A percentile compares a stretch with the other conserved stretches of the same genome.
These are phyloP conservation scores for Beauveria sp. DNA, from an alignment of 2,329 filamentous ascomycete genomes.

Conservation along the genomic window DNA sequence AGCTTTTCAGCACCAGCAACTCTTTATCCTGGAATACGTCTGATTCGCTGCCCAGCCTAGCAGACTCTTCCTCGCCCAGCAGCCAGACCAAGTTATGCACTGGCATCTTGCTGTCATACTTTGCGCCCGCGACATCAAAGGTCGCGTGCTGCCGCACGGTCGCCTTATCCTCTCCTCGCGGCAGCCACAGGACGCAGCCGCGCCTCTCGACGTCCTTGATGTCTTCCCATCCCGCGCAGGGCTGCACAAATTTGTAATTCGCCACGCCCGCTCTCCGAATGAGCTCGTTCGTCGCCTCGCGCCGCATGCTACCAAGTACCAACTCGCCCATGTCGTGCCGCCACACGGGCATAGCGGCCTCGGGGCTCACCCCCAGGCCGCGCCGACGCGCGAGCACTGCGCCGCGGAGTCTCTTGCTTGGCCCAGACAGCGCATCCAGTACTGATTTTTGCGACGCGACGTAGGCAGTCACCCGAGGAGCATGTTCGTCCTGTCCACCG, in stretches of 20 bases:
- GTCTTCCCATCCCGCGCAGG: slow-evolving; percentile 37
- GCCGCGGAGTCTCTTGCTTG: slow-evolving; percentile 12
- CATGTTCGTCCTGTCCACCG: slow-evolving; percentile 4
- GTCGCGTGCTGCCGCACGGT: slow-evolving; percentile 35
- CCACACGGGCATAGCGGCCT: slow-evolving; percentile 27
- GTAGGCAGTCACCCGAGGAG: slow-evolving; percentile 12
- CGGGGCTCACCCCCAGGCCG: slow-evolving; percentile 4
- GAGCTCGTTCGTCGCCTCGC: slow-evolving; percentile 39
- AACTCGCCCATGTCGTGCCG: slow-evolving; percentile 49
- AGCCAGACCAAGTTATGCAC: slow-evolving; percentile 47
- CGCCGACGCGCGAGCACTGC: slow-evolving; percentile 13
- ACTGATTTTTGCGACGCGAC: slow-evolving; percentile 20
- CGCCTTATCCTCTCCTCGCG: slow-evolving; percentile 12
- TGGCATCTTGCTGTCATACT: slow-evolving; percentile 31
- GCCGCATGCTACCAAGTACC: slow-evolving; percentile 43
- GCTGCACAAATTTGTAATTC: slow-evolving; percentile 32
- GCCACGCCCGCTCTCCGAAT: slow-evolving; percentile 26
- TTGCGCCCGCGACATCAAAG: slow-evolving; percentile 30
- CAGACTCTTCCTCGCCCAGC: slow-evolving; percentile 40
- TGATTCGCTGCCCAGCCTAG: slow-evolving; percentile 29
- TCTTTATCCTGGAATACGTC: slow-evolving; percentile 28
- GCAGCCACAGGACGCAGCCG: slow-evolving; percentile 40
- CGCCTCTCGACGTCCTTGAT: slow-evolving; percentile 31
- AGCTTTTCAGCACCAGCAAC: slow-evolving; percentile 34
- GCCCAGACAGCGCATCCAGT: slow-evolving; percentile 20